These are phyloP conservation scores for Ambrosiella xylebori DNA, from an alignment of 2,329 filamentous ascomycete species.

Conservation along the genomic window DNA sequence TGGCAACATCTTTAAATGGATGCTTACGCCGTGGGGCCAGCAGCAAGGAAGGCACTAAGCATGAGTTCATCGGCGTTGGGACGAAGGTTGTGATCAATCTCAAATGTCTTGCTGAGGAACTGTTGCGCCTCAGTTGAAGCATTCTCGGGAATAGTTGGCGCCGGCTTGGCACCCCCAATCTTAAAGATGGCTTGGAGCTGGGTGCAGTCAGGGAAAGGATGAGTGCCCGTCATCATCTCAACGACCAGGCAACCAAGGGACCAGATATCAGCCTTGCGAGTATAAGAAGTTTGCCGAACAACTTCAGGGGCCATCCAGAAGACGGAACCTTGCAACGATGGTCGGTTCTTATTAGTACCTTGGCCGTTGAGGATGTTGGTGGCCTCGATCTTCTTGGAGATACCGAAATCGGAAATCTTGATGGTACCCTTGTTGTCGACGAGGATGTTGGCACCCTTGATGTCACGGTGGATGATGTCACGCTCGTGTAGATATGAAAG, in stretches of 20 bases:
- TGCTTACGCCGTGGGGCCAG: neutral
- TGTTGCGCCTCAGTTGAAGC: slow-evolving; percentile 68
- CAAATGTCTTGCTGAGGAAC: slow-evolving; percentile 81
- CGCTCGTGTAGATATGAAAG: slow-evolving; percentile 83
- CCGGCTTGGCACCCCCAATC: slow-evolving; percentile 75
- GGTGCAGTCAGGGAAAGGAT: slow-evolving; percentile 92
- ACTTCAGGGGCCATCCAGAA: slow-evolving; percentile 99
- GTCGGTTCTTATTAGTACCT: slow-evolving; percentile 49
- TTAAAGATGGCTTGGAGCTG: slow-evolving; percentile 98
- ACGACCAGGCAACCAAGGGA: slow-evolving; percentile 90
- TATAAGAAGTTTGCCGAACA: slow-evolving; percentile 93
- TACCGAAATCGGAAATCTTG: slow-evolving; percentile 98
- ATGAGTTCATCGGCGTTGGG: slow-evolving; percentile 85
- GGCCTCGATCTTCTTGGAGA: slow-evolving; percentile 92
- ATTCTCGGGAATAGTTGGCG: slow-evolving; percentile 73
- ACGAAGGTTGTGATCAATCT: slow-evolving; percentile 83
- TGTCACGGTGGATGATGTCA: slow-evolving; percentile 96
- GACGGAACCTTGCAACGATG: slow-evolving; percentile 85
- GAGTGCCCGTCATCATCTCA: slow-evolving; percentile 96
- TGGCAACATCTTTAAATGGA: neutral
- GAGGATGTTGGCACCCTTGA: slow-evolving; percentile 96
- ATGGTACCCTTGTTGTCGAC: slow-evolving; percentile 98
- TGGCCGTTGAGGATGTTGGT: slow-evolving; percentile 61
- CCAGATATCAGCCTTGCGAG: slow-evolving; percentile 97
- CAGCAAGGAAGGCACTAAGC: slow-evolving; percentile 59